Conservation (phyloP, 352 stramenopile genomes). For the Phytophthora melonis region DNA sequence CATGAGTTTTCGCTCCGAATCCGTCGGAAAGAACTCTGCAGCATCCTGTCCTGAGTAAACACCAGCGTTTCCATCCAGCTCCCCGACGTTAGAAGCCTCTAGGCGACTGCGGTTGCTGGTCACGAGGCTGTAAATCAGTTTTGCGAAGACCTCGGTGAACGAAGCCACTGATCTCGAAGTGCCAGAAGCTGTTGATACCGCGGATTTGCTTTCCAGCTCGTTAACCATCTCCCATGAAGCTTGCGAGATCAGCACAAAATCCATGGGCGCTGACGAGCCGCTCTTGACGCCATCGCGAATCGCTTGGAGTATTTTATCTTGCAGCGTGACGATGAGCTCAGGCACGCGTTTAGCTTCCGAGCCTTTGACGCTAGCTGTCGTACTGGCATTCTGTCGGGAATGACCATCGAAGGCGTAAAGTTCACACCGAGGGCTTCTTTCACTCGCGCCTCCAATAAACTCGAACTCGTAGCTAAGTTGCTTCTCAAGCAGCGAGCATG, state of each 20-base stretch:
- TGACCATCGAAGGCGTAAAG: conserved; percentile 39
- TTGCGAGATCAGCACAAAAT: conserved; percentile 64
- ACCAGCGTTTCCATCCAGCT: background rate
- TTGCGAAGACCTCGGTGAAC: conserved; percentile 44
- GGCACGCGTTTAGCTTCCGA: background rate
- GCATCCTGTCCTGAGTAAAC: background rate
- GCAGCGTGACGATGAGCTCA: conserved; percentile 27
- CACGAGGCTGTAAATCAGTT: conserved; percentile 46
- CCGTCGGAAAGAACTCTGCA: conserved; percentile 36
- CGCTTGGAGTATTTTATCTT: conserved; percentile 51
- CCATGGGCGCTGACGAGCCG: conserved; percentile 34
- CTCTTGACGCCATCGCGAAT: conserved; percentile 39
- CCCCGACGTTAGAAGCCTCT: conserved; percentile 1
- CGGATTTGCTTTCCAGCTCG: conserved; percentile 44
- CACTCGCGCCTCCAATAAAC: conserved; percentile 45
- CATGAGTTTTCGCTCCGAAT: conserved; percentile 62
- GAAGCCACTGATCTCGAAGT: background rate
- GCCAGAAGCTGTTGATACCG: background rate
- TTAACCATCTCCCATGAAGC: conserved; percentile 64
- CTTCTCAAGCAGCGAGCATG: conserved; percentile 47
- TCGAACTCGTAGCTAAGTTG: conserved; percentile 46
- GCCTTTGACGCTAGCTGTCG: background rate
- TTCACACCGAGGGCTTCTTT: conserved; percentile 34
- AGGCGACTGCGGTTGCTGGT: conserved; percentile 51
- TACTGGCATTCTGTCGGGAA: background rate